Percentiles rank a stretch among this genome's conserved stretches.
phyloP scores from a whole-genome alignment of 768 basidiomycete genomes.

The Leccinellum rugosiceps region DNA sequence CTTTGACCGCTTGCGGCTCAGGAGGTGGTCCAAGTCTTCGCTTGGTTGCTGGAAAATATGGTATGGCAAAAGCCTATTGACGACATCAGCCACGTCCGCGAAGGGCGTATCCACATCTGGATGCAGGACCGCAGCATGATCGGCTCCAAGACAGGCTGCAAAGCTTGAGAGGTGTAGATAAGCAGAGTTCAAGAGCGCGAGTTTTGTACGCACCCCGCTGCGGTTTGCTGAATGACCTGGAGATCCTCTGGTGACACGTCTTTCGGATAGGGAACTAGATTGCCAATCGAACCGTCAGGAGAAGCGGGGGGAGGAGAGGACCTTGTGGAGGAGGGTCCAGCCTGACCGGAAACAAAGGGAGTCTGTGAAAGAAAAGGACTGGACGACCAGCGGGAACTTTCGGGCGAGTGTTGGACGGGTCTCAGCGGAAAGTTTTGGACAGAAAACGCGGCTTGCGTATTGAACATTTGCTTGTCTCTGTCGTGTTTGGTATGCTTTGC shows the following conservation, averaged over 20 bases:
- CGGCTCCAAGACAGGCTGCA: conserved; percentile 51
- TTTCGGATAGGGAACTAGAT: conserved; percentile 25
- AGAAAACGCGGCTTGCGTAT: conserved; percentile 26
- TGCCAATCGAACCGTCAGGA: conserved; percentile 26
- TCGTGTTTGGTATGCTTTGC: conserved; percentile 40
- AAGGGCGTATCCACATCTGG: conserved; percentile 76
- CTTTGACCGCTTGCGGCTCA: conserved; percentile 36
- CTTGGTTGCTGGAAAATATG: conserved; percentile 75
- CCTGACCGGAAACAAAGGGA: conserved; percentile 7
- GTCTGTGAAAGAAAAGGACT: not conserved
- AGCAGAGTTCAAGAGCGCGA: conserved; percentile 6
- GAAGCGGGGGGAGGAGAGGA: conserved; percentile 2
- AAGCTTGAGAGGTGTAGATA: conserved; percentile 41
- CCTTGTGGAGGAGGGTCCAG: conserved; percentile 29
- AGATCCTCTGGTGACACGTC: conserved; percentile 51
- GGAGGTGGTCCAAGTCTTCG: conserved; percentile 51
- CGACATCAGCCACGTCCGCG: conserved; percentile 53
- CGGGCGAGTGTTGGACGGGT: conserved; percentile 7
- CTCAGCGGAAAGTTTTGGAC: conserved; percentile 28
- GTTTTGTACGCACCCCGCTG: conserved; percentile 44
- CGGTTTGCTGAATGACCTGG: conserved; percentile 42
- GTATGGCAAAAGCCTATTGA: conserved; percentile 74
- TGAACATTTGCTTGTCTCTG: conserved; percentile 34
- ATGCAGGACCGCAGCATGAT: conserved; percentile 57
- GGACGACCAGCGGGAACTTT: conserved; percentile 1